Evolutionary conservation across 129 eudicot species (phyloP).

Genomic region (Arctium lappa): DNA sequence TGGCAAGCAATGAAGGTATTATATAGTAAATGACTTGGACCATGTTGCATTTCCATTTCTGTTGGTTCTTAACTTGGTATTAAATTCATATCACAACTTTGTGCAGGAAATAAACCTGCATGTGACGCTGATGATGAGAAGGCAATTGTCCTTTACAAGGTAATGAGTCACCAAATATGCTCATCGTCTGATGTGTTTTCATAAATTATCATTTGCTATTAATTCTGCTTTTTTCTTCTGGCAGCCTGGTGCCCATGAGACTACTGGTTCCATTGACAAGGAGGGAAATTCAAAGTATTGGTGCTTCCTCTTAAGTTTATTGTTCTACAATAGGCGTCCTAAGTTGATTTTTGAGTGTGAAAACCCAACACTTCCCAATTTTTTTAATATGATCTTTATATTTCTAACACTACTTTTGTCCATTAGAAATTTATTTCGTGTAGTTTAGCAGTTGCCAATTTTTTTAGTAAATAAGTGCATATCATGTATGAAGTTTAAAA

Average conservation of each 20-base stretch:
- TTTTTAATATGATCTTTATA: not conserved
- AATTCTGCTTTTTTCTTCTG: slow-evolving; percentile 10
- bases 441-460: not conserved
- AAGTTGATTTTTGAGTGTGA: not conserved
- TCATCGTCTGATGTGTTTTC: not conserved
- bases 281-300: slow-evolving; percentile 73
- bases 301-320: slow-evolving; percentile 12
- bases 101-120: slow-evolving; percentile 50
- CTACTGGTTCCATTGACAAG: slow-evolving; percentile 39
- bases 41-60: slow-evolving; percentile 5
- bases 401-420: not conserved
- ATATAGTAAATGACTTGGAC: not conserved
- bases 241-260: slow-evolving; percentile 68
- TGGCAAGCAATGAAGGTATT: slow-evolving; percentile 57
- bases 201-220: not conserved
- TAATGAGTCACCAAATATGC: slow-evolving; percentile 20
- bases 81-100: slow-evolving; percentile 24
- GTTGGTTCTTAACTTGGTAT: not conserved
- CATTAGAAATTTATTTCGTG: not conserved
- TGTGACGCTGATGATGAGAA: slow-evolving; percentile 56
- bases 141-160: slow-evolving; percentile 91
- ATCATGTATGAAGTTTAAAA: not conserved
- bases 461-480: not conserved
- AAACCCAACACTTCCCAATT: slow-evolving; percentile 1
- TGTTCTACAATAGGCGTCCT: not conserved